Conservation (phyloP, 2,329 filamentous ascomycete species). For the Dendryphion nanum region DNA sequence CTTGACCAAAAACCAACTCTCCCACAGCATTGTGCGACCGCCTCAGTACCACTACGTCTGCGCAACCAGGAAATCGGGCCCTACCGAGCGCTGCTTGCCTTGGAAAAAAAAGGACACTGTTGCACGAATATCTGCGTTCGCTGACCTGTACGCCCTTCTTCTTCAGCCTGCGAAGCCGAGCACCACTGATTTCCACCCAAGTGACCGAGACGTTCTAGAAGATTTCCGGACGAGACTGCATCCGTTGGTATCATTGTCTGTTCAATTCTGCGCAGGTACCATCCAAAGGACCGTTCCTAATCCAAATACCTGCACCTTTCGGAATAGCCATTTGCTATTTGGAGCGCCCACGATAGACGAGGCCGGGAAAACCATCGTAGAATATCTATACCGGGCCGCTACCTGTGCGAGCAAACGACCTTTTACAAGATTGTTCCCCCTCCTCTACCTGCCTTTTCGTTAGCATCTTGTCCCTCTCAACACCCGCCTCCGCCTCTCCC, state of each 20-base stretch:
- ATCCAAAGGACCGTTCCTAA: slow-evolving; percentile 26
- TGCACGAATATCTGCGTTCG: slow-evolving; percentile 38
- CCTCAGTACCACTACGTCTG: slow-evolving; percentile 46
- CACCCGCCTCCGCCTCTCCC: slow-evolving; percentile 24
- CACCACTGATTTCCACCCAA: slow-evolving; percentile 39
- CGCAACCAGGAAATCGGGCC: slow-evolving; percentile 48
- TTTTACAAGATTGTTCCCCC: slow-evolving; percentile 31
- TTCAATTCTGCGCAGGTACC: slow-evolving; percentile 39
- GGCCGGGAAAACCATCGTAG: slow-evolving; percentile 27
- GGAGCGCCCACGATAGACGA: slow-evolving; percentile 25
- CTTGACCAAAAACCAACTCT: slow-evolving; percentile 34
- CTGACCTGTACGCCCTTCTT: slow-evolving; percentile 40
- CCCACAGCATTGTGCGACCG: slow-evolving; percentile 38
- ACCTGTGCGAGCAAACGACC: slow-evolving; percentile 26
- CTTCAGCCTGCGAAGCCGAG: slow-evolving; percentile 34
- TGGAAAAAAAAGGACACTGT: slow-evolving; percentile 34
- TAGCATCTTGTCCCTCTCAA: slow-evolving; percentile 33
- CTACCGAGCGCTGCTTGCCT: slow-evolving; percentile 36
- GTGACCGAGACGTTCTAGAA: slow-evolving; percentile 44
- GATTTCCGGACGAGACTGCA: slow-evolving; percentile 45
- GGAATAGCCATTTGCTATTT: slow-evolving; percentile 27
- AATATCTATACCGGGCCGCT: slow-evolving; percentile 23
- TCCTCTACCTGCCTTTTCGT: slow-evolving; percentile 31
- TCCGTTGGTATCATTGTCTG: slow-evolving; percentile 41
- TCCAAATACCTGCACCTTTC: slow-evolving; percentile 23